Evolutionary conservation across 1,284 basidiomycete species (phyloP).

Genomic region (Stereum hirsutum): DNA sequence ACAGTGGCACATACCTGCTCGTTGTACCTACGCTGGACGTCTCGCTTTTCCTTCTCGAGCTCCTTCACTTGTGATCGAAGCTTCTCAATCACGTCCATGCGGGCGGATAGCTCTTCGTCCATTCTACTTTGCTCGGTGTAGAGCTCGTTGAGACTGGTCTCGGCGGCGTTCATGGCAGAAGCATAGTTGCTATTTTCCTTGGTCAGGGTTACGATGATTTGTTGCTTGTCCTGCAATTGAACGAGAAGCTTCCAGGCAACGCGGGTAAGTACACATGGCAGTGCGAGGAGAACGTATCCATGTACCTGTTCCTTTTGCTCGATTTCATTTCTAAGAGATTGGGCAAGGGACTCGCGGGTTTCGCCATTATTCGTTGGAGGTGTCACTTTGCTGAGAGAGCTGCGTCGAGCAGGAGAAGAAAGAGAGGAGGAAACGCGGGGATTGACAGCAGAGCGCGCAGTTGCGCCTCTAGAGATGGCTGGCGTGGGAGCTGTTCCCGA

Average conservation of each 20-base stretch:
- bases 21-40: constrained; percentile 69
- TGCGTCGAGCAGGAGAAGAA: constrained; percentile 34
- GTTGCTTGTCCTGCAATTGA: constrained; percentile 69
- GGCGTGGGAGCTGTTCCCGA: constrained; percentile 14
- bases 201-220: constrained; percentile 48
- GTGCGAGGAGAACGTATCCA: constrained; percentile 7
- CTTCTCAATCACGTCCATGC: constrained; percentile 73
- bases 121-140: constrained; percentile 71
- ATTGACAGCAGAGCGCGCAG: constrained; percentile 27
- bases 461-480: constrained; percentile 26
- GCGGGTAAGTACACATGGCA: constrained; percentile 1
- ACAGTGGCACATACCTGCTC: constrained; percentile 51
- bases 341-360: constrained; percentile 43
- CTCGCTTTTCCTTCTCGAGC: constrained; percentile 74
- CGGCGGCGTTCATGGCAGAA: constrained; percentile 55
- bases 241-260: constrained; percentile 47
- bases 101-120: constrained; percentile 67
- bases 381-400: constrained; percentile 34
- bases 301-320: constrained; percentile 72
- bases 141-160: constrained; percentile 61
- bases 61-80: constrained; percentile 69
- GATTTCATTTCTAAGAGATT: constrained; percentile 62
- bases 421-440: constrained; percentile 23
- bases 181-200: constrained; percentile 54
- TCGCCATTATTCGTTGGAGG: constrained; percentile 30